Conservation (phyloP, 495 filamentous ascomycete genomes). For the Hypoxylon perforatum region DNA sequence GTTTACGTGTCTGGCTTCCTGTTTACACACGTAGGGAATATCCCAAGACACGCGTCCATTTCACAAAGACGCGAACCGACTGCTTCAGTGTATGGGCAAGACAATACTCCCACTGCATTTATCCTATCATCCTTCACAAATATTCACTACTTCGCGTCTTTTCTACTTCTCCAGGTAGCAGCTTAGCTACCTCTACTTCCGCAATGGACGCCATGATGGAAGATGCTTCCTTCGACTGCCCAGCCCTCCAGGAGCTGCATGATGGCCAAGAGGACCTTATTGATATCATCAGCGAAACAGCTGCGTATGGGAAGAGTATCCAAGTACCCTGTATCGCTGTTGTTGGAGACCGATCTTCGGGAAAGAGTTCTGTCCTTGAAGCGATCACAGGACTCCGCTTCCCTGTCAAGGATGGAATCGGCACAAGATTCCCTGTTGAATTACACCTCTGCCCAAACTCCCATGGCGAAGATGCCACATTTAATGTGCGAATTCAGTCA, state of each 20-base stretch:
- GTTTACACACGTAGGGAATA: too few relatives aligned
- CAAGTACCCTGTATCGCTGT: conserved; percentile 77
- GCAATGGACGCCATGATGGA: too few relatives aligned
- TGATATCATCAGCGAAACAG: conserved; percentile 62
- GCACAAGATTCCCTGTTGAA: conserved; percentile 77
- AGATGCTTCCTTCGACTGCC: conserved; percentile 3
- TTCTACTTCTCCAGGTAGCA: too few relatives aligned
- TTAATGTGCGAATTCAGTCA: conserved; percentile 44
- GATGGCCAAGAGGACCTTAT: conserved; percentile 51
- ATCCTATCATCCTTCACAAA: too few relatives aligned
- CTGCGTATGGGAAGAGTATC: conserved; percentile 61
- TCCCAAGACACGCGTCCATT: too few relatives aligned
- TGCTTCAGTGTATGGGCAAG: too few relatives aligned
- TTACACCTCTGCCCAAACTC: conserved; percentile 59
- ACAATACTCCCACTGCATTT: too few relatives aligned
- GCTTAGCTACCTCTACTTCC: too few relatives aligned
- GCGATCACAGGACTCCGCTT: conserved; percentile 78
- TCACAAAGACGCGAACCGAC: too few relatives aligned
- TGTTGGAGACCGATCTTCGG: conserved; percentile 77
- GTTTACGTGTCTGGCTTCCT: too few relatives aligned
- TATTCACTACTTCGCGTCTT: too few relatives aligned
- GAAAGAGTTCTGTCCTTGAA: conserved; percentile 80
- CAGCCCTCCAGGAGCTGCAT: conserved; percentile 39
- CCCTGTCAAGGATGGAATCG: conserved; percentile 70
- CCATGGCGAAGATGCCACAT: conserved; percentile 9